Evolutionary conservation across 2,329 filamentous ascomycete species (phyloP).

Genomic region (Fusarium citri): DNA sequence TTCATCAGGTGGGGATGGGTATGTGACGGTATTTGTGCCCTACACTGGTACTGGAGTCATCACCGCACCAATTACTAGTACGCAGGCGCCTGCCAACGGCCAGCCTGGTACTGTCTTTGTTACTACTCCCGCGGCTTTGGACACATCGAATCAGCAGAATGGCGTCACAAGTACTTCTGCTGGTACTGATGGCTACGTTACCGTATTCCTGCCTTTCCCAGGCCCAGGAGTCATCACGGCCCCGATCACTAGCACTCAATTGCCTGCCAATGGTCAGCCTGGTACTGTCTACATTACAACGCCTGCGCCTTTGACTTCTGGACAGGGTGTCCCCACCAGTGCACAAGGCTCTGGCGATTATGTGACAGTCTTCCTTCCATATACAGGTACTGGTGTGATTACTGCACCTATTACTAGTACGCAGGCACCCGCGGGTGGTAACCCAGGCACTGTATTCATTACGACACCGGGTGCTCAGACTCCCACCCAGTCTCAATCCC

Average conservation of each 20-base stretch:
- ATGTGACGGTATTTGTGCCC: conserved; percentile 18
- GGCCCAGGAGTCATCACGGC: conserved; percentile 16
- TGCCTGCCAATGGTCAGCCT: conserved; percentile 3
- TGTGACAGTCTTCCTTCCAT: conserved; percentile 27
- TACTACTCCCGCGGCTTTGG: conserved; percentile 5
- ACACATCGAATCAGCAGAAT: conserved; percentile 1
- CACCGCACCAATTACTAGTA: conserved; percentile 12
- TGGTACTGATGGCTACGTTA: conserved; percentile 22
- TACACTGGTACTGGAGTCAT: conserved; percentile 9
- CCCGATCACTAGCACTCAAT: conserved; percentile 11
- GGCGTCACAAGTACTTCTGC: conserved; percentile 5
- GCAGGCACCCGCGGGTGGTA: conserved; percentile 11
- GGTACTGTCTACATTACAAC: conserved; percentile 25
- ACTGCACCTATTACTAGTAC: conserved; percentile 32
- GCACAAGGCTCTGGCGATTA: neutral
- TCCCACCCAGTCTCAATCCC: neutral
- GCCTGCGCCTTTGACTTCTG: neutral
- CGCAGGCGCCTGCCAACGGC: neutral
- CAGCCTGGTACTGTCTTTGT: conserved; percentile 20
- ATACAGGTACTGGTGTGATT: conserved; percentile 19
- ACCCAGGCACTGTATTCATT: conserved; percentile 31
- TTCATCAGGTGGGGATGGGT: conserved; percentile 8
- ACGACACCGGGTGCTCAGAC: conserved; percentile 21
- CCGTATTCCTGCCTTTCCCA: conserved; percentile 12
- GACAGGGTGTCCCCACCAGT: neutral